phyloP scores from a whole-genome alignment of 352 stramenopile species.

The Phytophthora idaei region DNA sequence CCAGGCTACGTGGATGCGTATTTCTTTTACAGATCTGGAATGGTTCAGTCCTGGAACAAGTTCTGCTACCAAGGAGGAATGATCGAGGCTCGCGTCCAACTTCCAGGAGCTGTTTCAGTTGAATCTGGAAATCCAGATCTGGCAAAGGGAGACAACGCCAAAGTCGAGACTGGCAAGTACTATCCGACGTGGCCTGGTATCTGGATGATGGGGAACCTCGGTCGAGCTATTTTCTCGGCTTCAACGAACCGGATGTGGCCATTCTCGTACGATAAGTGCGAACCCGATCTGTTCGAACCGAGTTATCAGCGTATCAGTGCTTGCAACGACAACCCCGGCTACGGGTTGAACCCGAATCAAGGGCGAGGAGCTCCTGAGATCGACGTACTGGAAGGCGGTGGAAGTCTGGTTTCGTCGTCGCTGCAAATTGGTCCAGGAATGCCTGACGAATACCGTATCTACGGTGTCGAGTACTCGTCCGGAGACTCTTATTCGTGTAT shows the following conservation, averaged over 20 bases:
- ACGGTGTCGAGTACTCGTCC: slow-evolving; percentile 38
- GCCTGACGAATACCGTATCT: slow-evolving; percentile 56
- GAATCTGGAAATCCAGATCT: slow-evolving; percentile 53
- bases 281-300: slow-evolving; percentile 50
- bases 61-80: slow-evolving; percentile 95
- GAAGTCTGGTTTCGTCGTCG: slow-evolving; percentile 84
- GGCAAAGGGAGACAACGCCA: slow-evolving; percentile 22
- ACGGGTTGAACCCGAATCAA: slow-evolving; percentile 80
- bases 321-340: slow-evolving; percentile 90
- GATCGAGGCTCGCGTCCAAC: slow-evolving; percentile 85
- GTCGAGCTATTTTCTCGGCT: slow-evolving; percentile 90
- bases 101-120: slow-evolving; percentile 79
- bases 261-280: slow-evolving; percentile 92
- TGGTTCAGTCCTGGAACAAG: slow-evolving; percentile 95
- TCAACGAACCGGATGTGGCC: slow-evolving; percentile 94
- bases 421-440: slow-evolving; percentile 87
- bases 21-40: slow-evolving; percentile 68
- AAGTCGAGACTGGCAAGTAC: slow-evolving; percentile 61
- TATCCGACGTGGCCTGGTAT: slow-evolving; percentile 90
- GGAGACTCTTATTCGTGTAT: slow-evolving; percentile 41
- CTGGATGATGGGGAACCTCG: slow-evolving; percentile 95
- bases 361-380: slow-evolving; percentile 93
- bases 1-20: slow-evolving; percentile 46
- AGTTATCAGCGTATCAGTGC: slow-evolving; percentile 64
- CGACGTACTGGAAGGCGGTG: slow-evolving; percentile 92